phyloP scores from a whole-genome alignment of 208 protist genomes.

The Angomonas deanei region DNA sequence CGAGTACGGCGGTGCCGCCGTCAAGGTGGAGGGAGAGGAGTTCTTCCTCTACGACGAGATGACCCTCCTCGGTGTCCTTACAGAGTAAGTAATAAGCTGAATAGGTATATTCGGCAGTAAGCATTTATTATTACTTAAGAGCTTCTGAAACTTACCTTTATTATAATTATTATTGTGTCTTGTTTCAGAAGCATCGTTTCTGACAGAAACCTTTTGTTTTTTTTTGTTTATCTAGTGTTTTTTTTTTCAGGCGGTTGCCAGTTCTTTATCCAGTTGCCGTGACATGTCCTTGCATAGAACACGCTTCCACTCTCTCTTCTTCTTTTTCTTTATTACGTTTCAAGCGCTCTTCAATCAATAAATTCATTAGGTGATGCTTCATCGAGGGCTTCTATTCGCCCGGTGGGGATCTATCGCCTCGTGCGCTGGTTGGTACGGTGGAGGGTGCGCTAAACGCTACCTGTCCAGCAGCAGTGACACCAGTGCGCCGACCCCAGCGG shows the following conservation, averaged over 20 bases:
- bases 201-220: not conserved
- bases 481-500: not conserved
- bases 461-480: not conserved
- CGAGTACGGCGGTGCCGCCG: slow-evolving; percentile 81
- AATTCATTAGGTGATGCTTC: too few relatives aligned
- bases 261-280: too few relatives aligned
- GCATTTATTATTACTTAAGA: not conserved
- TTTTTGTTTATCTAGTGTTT: not conserved
- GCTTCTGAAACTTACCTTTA: not conserved
- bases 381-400: too few relatives aligned
- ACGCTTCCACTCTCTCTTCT: too few relatives aligned
- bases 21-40: slow-evolving; percentile 91
- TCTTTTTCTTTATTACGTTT: too few relatives aligned
- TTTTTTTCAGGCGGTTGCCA: too few relatives aligned
- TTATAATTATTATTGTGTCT: slow-evolving; percentile 4
- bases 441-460: not conserved
- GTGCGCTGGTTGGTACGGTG: not conserved
- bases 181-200: not conserved
- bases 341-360: too few relatives aligned
- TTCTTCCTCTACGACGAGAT: slow-evolving; percentile 90
- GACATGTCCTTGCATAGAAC: too few relatives aligned
- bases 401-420: too few relatives aligned
- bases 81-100: slow-evolving; percentile 43
- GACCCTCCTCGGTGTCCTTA: slow-evolving; percentile 81
- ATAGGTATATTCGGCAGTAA: not conserved